Conservation (phyloP, 306 rosid species). For the Castanea sativa region DNA sequence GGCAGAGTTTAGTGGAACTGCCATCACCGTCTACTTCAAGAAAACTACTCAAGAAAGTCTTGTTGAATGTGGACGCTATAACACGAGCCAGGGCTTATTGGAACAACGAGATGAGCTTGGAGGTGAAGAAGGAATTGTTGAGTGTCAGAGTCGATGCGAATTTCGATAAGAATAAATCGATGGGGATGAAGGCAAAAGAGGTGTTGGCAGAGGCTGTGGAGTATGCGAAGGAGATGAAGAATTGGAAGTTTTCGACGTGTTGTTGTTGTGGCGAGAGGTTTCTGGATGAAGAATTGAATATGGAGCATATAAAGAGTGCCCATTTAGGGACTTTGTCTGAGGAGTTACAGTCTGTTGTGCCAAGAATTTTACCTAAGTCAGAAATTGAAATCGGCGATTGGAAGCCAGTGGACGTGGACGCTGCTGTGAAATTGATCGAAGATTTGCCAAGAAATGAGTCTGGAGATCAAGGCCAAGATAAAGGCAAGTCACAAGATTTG, state of each 20-base stretch:
- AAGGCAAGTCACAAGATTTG: neutral
- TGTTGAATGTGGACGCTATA: too few relatives aligned
- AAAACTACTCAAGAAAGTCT: too few relatives aligned
- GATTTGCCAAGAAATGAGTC: neutral
- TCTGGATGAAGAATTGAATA: neutral
- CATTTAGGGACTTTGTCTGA: neutral
- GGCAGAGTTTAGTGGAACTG: too few relatives aligned
- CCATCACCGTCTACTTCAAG: too few relatives aligned
- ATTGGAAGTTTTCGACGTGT: neutral
- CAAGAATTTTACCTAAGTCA: neutral
- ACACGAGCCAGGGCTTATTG: neutral
- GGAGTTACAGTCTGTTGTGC: neutral
- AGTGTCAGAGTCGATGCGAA: neutral
- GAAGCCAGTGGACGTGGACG: neutral
- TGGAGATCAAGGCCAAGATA: too few relatives aligned
- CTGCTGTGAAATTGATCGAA: neutral
- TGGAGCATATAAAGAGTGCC: neutral
- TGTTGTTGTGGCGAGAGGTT: neutral
- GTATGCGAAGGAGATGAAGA: neutral
- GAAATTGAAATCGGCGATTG: neutral
- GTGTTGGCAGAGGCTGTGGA: neutral
- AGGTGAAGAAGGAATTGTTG: neutral
- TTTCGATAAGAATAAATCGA: neutral
- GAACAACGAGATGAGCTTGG: neutral
- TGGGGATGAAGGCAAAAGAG: neutral